Conservation (phyloP, 768 basidiomycete species). For the Infundibulicybe gibba region DNA sequence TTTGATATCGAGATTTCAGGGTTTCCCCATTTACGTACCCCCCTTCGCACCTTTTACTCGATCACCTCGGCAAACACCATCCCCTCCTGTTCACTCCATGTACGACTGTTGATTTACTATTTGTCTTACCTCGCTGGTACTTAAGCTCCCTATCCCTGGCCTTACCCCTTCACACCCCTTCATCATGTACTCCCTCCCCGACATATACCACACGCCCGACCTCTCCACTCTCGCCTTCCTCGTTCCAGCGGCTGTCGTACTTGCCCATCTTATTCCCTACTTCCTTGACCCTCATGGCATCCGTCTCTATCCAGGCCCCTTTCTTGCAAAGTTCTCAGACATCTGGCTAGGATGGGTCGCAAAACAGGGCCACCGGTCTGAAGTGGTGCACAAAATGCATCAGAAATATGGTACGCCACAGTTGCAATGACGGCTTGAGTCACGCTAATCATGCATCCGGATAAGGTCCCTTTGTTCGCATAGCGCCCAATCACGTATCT, state of each 20-base stretch:
- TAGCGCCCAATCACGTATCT: constrained; percentile 76
- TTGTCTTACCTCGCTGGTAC: background rate
- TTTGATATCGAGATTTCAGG: background rate
- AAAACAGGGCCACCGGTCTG: constrained; percentile 71
- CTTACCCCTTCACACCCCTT: background rate
- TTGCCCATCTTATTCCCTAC: constrained; percentile 45
- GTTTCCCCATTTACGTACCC: background rate
- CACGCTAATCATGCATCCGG: background rate
- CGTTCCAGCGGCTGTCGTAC: constrained; percentile 7
- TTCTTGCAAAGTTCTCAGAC: constrained; percentile 68
- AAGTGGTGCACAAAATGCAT: constrained; percentile 71
- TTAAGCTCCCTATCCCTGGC: background rate
- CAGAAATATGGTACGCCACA: constrained; percentile 55
- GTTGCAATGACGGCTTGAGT: background rate
- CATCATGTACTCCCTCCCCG: background rate
- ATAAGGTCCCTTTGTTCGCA: constrained; percentile 63
- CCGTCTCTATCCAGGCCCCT: constrained; percentile 63
- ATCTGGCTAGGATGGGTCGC: constrained; percentile 66
- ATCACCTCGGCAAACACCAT: background rate
- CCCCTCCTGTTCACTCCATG: background rate
- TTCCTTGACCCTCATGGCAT: constrained; percentile 57
- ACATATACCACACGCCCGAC: background rate
- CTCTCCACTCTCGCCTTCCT: background rate
- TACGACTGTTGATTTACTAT: too few relatives aligned
- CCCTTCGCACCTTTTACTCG: background rate